Evolutionary conservation across 768 basidiomycete genomes (phyloP).

Genomic region (Lentinus brumalis): DNA sequence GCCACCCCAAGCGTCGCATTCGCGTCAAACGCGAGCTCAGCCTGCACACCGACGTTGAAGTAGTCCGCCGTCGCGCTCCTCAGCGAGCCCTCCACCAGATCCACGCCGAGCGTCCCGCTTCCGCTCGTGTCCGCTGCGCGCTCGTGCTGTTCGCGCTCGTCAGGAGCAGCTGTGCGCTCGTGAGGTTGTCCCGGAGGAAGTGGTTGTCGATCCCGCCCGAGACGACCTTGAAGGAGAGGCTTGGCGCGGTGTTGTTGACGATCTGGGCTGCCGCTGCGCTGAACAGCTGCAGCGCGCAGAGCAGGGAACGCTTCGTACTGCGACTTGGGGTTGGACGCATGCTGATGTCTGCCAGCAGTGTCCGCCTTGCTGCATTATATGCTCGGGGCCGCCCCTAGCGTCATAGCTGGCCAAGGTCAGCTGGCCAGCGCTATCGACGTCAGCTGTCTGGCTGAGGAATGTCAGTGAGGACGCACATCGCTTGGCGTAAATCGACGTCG

Average conservation of each 20-base stretch:
- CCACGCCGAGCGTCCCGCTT: conserved; percentile 21
- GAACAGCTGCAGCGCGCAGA: no score
- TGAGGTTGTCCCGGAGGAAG: no score
- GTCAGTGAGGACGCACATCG: background rate
- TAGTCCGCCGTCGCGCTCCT: conserved; percentile 22
- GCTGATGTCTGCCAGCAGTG: no score
- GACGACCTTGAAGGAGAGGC: no score
- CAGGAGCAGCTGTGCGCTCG: no score
- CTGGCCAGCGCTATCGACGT: background rate
- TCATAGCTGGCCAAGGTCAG: conserved; percentile 2
- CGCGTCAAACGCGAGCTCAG: conserved; percentile 18
- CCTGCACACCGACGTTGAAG: conserved; percentile 42
- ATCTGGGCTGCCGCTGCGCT: no score
- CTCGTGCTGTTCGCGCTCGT: no score
- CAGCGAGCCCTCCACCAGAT: conserved; percentile 29
- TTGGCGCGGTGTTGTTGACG: no score
- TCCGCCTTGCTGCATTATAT: background rate
- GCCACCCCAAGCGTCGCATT: no score
- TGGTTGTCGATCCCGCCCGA: no score
- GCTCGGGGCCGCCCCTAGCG: background rate
- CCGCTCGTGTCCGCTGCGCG: conserved; percentile 5
- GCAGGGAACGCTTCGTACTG: no score
- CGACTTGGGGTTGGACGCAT: no score
- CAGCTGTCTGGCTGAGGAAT: background rate
- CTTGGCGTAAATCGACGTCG: background rate